phyloP scores from a whole-genome alignment of 1,284 basidiomycete genomes.

The Leccinum pachyderme region DNA sequence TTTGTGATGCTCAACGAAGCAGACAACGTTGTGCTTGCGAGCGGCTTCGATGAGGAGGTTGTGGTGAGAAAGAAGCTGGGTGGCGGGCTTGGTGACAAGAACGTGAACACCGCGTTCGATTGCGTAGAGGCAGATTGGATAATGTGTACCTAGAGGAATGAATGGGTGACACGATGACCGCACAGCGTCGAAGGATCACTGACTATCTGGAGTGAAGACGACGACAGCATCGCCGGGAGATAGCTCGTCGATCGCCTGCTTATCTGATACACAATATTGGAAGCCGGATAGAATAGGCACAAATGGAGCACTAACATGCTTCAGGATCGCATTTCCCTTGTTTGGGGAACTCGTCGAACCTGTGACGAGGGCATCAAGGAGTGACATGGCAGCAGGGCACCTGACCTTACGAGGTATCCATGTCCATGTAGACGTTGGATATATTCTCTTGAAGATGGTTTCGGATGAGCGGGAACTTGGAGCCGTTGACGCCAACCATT shows the following conservation, averaged over 20 bases:
- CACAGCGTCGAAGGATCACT: constrained; percentile 27
- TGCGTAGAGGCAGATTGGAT: constrained; percentile 81
- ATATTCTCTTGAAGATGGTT: constrained; percentile 84
- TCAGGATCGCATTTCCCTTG: constrained; percentile 69
- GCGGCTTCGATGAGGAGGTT: constrained; percentile 74
- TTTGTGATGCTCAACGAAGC: constrained; percentile 90
- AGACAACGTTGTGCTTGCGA: constrained; percentile 76
- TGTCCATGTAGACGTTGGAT: constrained; percentile 78
- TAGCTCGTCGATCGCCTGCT: constrained; percentile 78
- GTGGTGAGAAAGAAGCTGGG: constrained; percentile 83
- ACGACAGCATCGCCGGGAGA: constrained; percentile 84
- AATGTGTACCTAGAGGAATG: constrained; percentile 68
- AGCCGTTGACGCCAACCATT: constrained; percentile 84
- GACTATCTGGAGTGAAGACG: constrained; percentile 85
- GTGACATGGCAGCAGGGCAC: background rate
- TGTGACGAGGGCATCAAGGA: constrained; percentile 26
- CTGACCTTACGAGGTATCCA: constrained; percentile 66
- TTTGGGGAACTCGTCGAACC: constrained; percentile 80
- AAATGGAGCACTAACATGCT: constrained; percentile 60
- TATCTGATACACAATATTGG: constrained; percentile 54
- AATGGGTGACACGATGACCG: constrained; percentile 1
- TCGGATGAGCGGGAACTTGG: constrained; percentile 83
- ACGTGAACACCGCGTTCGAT: constrained; percentile 85
- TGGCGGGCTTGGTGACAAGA: constrained; percentile 90
- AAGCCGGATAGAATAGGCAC: constrained; percentile 1